These are phyloP conservation scores for Coniosporium apollinis DNA, from an alignment of 495 filamentous ascomycete species.

Conservation along the genomic window DNA sequence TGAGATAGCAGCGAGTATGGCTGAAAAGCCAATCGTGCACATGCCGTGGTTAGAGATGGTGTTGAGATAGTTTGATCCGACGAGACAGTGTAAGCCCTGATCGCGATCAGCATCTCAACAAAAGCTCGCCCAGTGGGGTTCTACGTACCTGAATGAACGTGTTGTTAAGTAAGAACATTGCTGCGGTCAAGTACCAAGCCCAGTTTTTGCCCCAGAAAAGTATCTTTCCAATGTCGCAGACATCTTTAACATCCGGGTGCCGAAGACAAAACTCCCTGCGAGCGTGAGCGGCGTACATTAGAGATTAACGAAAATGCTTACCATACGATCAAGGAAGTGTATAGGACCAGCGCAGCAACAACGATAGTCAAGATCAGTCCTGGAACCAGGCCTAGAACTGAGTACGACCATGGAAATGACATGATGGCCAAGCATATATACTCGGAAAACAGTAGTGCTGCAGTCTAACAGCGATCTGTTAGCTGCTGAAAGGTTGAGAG, in stretches of 20 bases:
- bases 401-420: constrained; percentile 86
- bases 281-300: no score
- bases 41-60: constrained; percentile 51
- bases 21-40: constrained; percentile 58
- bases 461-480: constrained; percentile 36
- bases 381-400: constrained; percentile 69
- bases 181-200: constrained; percentile 69
- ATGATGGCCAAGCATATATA: constrained; percentile 91
- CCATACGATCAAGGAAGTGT: constrained; percentile 74
- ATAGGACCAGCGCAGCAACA: constrained; percentile 56
- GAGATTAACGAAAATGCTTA: constrained; percentile 16
- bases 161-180: constrained; percentile 86
- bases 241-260: constrained; percentile 74
- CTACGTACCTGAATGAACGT: constrained; percentile 56
- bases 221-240: constrained; percentile 82
- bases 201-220: constrained; percentile 63
- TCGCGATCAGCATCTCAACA: constrained; percentile 10
- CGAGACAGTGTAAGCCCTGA: constrained; percentile 58
- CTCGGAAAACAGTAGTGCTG: constrained; percentile 73
- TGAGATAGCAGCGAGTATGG: constrained; percentile 51
- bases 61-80: constrained; percentile 69
- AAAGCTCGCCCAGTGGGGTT: background rate
- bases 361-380: constrained; percentile 69
- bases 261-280: constrained; percentile 65
- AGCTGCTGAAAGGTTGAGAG: background rate